Evolutionary conservation across 768 basidiomycete genomes (phyloP), one percentile per base, ranked within the genome.

Genomic region (Leucosporidium yakuticum): DNA sequence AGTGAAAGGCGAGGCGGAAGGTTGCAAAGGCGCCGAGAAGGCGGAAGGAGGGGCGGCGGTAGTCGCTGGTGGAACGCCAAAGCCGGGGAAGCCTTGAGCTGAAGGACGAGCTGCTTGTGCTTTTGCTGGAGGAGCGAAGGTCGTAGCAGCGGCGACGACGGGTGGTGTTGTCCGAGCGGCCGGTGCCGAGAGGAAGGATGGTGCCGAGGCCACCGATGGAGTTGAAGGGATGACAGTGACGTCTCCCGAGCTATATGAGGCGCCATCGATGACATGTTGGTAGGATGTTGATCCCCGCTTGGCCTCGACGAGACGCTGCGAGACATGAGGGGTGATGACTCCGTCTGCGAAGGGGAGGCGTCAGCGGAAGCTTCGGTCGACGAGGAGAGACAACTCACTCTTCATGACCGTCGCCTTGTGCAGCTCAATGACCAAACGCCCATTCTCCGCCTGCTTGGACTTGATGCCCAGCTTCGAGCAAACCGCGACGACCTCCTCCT

Each of bases 161-260:
- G 55, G 32, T 3, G 55, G 31, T 31, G 32, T 1, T 23, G 32
- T 2, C 27, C 12, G 15, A 34, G 53, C 27, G 25, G 31, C 53
- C 15, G 53, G 53, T 11, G 53, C 53, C 5, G 53, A 54, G 53
- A 23, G n/a, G 32, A 19, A 6, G 4, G 60, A 4, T 0, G 63
- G n/a, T 4, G 79, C 76, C 80, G 69, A 74, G 80, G 62, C 76
- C 77, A 58, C 74, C 76, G 68, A 73, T 75, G 59, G 75, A 75
- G 78, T 76, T 76, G 71, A 63, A 60, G 77, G 74, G 78, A 63
- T n/a, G 5, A 57, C 5, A 4, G 58, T 27, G 31, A 74, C 76
- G 23, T 74, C 61, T 14, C 53, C 62, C 6, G 71, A 12, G 14
- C 70, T 66, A n/a, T 77, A 74, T 0, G 68, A 65, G 39, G 70